Evolutionary conservation across 2,329 filamentous ascomycete genomes (phyloP), one percentile per base, ranked within the genome.

Genomic region (Thelonectria rubi): DNA sequence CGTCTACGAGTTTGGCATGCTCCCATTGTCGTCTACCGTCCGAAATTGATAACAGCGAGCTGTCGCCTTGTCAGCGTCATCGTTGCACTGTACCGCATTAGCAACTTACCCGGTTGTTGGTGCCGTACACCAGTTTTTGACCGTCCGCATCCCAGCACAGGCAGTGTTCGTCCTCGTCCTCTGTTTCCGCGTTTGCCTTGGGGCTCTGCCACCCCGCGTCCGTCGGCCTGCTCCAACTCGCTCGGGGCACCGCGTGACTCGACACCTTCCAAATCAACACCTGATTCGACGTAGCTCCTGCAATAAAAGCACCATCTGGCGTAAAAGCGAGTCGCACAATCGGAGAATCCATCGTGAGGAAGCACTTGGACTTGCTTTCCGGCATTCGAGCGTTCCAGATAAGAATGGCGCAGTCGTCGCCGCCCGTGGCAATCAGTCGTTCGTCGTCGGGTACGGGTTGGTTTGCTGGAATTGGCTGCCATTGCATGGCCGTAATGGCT

Each of bases 221-320:
- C 10, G 81, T 77, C 24, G 80, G 77, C 62, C 84, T 77, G 61
- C 79, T 84, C 87, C 87, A 90, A 69, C 80, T 85, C 15, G 87
- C 87, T 47, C 85, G 80, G 5, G 87, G 87, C 47, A 87, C 80
- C 24, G 79, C 77, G 47, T 83, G 79, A 54, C 86, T 87, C 62
- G 84, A 86, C 12, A 88, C 83, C 70, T 88, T 89, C 86, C 87
- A 90, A 47, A 90, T 88, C 40, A 88, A 75, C 14, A 89, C 84
- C 58, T 80, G 81, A 34, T 83, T 82, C 18, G 81, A 81, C 0
- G 86, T 88, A 5, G 86, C 87, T 5, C 85, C 86, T 0, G 87
- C 87, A 53, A 90, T 82, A 65, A 88, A 88, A 18, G 82, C 82
- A 2, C 87, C 87, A 62, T 89, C 86, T 0, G 87, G 87, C 0